Percentiles rank a stretch among this genome's conserved stretches.
These are phyloP conservation scores for Holtermanniella nyarrowii DNA, from an alignment of 768 basidiomycete genomes.

Conservation along the genomic window DNA sequence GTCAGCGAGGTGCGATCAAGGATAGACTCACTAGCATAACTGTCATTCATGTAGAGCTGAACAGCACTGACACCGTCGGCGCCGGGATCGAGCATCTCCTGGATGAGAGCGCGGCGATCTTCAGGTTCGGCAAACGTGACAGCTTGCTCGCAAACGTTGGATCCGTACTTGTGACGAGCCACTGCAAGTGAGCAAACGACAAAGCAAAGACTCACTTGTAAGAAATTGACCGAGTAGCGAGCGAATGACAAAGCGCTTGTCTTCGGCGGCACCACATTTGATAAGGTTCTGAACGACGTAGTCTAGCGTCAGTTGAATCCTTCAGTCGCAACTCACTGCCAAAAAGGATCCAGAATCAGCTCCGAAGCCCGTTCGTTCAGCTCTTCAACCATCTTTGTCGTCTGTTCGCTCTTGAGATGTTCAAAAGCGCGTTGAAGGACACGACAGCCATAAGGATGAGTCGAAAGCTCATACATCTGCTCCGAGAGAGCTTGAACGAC, in stretches of 20 bases:
- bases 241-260: constrained; percentile 56
- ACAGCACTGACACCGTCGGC: constrained; percentile 58
- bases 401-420: constrained; percentile 60
- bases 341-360: constrained; percentile 79
- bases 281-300: constrained; percentile 93
- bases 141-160: constrained; percentile 91
- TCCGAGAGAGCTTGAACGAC: constrained; percentile 59
- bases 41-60: constrained; percentile 72
- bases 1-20: not conserved
- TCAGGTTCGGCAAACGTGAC: constrained; percentile 56
- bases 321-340: constrained; percentile 46
- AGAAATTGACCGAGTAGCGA: constrained; percentile 69
- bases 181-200: too few relatives aligned
- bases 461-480: constrained; percentile 67
- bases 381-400: constrained; percentile 67
- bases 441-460: constrained; percentile 86
- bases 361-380: constrained; percentile 58
- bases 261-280: constrained; percentile 62
- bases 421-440: constrained; percentile 90
- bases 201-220: constrained; percentile 11
- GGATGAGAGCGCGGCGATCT: constrained; percentile 59
- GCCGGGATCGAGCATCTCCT: constrained; percentile 64
- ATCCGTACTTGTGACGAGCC: constrained; percentile 64
- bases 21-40: constrained; percentile 64
- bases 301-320: constrained; percentile 36